phyloP scores from a whole-genome alignment of 192 early-diverging fungal genomes.

The Ambispora gerdemannii region DNA sequence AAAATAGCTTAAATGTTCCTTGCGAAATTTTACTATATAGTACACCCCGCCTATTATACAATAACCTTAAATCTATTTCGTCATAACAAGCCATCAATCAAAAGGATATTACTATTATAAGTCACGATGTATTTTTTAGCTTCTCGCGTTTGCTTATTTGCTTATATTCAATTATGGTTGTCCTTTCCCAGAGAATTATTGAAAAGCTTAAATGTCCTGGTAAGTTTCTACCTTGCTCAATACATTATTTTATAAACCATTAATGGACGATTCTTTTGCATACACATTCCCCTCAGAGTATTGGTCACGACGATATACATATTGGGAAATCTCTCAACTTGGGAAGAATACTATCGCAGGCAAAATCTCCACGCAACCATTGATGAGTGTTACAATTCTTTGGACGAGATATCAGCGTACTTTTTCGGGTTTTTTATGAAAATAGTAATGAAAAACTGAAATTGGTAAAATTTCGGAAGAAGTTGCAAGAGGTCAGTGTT shows the following conservation, averaged over 20 bases:
- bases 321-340: slow-evolving; percentile 4
- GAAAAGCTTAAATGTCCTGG: slow-evolving; percentile 8
- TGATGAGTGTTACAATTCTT: background rate
- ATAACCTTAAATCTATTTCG: no score
- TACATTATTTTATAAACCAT: slow-evolving; percentile 1
- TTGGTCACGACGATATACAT: background rate
- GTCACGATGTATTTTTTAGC: no score
- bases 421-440: slow-evolving; percentile 5
- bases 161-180: no score
- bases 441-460: background rate
- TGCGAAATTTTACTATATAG: no score
- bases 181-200: no score
- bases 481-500: slow-evolving; percentile 2
- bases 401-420: background rate
- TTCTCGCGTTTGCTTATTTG: no score
- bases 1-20: no score
- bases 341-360: background rate
- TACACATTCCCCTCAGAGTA: background rate
- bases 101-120: no score
- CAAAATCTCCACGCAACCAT: background rate
- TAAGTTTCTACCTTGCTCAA: slow-evolving; percentile 1
- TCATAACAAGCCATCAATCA: no score
- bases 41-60: no score
- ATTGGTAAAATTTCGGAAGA: background rate
- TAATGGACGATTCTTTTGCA: slow-evolving; percentile 9